Conservation (phyloP, 139 green algal genomes). For the Ulvella scutata region DNA sequence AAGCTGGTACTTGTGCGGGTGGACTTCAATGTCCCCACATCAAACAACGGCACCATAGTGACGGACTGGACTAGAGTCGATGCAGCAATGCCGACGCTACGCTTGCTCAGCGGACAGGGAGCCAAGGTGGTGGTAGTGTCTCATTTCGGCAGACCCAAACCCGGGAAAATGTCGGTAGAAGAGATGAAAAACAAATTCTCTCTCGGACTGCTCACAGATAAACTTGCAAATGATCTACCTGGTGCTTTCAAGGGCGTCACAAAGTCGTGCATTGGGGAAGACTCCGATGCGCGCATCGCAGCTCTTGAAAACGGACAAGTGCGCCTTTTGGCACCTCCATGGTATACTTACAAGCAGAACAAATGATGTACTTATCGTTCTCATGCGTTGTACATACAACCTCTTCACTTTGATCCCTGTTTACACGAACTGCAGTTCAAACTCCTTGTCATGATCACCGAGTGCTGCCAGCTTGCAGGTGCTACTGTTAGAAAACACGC, state of each 20-base stretch:
- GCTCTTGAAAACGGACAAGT: slow-evolving; percentile 19
- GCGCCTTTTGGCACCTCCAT: background rate
- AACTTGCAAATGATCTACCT: slow-evolving; percentile 6
- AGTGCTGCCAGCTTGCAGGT: slow-evolving; percentile 8
- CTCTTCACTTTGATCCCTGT: no score
- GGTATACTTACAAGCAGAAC: background rate
- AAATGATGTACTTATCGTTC: background rate
- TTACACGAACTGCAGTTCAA: background rate
- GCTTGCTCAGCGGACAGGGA: slow-evolving; percentile 4
- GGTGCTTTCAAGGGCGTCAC: slow-evolving; percentile 17
- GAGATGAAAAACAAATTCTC: slow-evolving; percentile 4
- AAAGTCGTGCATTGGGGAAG: slow-evolving; percentile 15
- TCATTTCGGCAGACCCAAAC: slow-evolving; percentile 23
- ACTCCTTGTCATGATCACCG: background rate
- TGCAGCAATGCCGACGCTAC: slow-evolving; percentile 48
- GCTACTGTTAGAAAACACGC: slow-evolving; percentile 36
- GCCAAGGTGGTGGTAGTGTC: slow-evolving; percentile 12
- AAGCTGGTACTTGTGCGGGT: slow-evolving; percentile 44
- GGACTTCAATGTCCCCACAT: slow-evolving; percentile 61
- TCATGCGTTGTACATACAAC: no score
- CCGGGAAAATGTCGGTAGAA: slow-evolving; percentile 4
- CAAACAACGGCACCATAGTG: slow-evolving; percentile 24
- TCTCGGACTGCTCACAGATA: slow-evolving; percentile 8
- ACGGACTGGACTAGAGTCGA: slow-evolving; percentile 43
- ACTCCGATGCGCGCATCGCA: slow-evolving; percentile 1